Percentiles rank a stretch among this genome's conserved stretches.
Evolutionary conservation across 768 basidiomycete genomes (phyloP).

Genomic region (Hygrophoropsis aurantiaca): DNA sequence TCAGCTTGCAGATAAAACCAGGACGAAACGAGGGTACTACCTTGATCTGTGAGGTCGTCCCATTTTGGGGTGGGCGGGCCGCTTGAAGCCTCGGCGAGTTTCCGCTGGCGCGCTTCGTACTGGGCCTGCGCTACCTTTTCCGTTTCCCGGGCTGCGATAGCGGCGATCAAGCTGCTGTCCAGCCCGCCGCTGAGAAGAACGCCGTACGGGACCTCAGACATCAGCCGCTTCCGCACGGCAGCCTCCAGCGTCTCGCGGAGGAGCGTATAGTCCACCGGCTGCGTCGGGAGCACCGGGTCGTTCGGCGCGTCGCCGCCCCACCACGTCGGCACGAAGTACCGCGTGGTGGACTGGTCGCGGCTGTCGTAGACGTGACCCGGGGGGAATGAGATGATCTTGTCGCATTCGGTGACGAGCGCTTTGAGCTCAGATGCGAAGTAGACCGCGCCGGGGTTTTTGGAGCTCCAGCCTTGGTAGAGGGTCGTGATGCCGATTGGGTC

Average conservation of each 20-base stretch:
- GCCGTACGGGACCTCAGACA: conserved; percentile 98
- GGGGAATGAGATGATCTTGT: conserved; percentile 92
- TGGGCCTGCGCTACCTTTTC: conserved; percentile 86
- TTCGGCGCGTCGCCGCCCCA: conserved; percentile 79
- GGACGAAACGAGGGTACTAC: conserved; percentile 33
- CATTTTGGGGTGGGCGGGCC: conserved; percentile 57
- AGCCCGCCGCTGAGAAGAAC: conserved; percentile 94
- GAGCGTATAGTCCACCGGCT: conserved; percentile 59
- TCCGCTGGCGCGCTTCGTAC: conserved; percentile 64
- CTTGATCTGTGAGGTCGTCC: conserved; percentile 49
- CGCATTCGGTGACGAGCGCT: conserved; percentile 86
- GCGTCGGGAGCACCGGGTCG: conserved; percentile 56
- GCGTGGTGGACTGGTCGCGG: conserved; percentile 67
- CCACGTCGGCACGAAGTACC: conserved; percentile 91
- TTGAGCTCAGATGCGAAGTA: conserved; percentile 98
- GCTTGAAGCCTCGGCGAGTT: conserved; percentile 50
- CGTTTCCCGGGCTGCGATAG: conserved; percentile 93
- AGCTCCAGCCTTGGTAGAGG: conserved; percentile 96
- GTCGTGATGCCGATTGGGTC: conserved; percentile 99
- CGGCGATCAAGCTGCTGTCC: conserved; percentile 93
- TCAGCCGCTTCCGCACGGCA: conserved; percentile 91
- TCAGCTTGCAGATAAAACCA: neutral
- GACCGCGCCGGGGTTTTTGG: conserved; percentile 73
- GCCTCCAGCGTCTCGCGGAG: conserved; percentile 84
- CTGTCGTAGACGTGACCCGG: conserved; percentile 98